Evolutionary conservation across 2,329 filamentous ascomycete genomes (phyloP), one percentile per base, ranked within the genome.

Genomic region (Fusarium sp.): DNA sequence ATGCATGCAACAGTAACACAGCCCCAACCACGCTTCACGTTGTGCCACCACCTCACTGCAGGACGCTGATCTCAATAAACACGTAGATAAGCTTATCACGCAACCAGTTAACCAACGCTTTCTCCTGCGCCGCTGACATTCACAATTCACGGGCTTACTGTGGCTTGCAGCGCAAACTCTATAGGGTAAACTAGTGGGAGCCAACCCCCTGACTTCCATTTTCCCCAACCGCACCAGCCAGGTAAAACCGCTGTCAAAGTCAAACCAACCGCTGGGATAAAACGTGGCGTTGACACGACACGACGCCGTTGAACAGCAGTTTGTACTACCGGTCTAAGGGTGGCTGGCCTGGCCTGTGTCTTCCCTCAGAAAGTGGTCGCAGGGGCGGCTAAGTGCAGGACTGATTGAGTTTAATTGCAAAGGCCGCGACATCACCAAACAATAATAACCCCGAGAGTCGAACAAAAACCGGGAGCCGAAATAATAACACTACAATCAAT

Each of bases 391-490:
- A 9, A 34, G 9, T n/a, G 14, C 32, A 34, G 32, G 14, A n/a
- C 7, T 10, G 9, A n/a, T n/a, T n/a, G 34, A 36, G 34, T n/a
- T 17, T n/a, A 9, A n/a, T 36, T n/a, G 34, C 28, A 32, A n/a
- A 36, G 34, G 34, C 34, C 17, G 34, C 34, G 34, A 36, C 17
- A 36, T 10, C 17, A n/a, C 34, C 17, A 36, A 36, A 19, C 34
- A 36, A n/a, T n/a, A 10, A 10, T 8, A 12, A 11, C 26, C 26
- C 26, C 26, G 26, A 23, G 23, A 28, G 10, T 28, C 12, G 6
- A 28, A 12, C 26, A 28, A 28, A 19, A 34, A 36, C 17, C 54
- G 39, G 54, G 21, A 39, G 54, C 54, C 54, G 47, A 44, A 24
- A 11, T 12, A 19, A 26, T 12, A 34, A n/a, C 10, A 21, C 11